phyloP scores from a whole-genome alignment of 2,329 filamentous ascomycete species.

The Exophiala mesophila region DNA sequence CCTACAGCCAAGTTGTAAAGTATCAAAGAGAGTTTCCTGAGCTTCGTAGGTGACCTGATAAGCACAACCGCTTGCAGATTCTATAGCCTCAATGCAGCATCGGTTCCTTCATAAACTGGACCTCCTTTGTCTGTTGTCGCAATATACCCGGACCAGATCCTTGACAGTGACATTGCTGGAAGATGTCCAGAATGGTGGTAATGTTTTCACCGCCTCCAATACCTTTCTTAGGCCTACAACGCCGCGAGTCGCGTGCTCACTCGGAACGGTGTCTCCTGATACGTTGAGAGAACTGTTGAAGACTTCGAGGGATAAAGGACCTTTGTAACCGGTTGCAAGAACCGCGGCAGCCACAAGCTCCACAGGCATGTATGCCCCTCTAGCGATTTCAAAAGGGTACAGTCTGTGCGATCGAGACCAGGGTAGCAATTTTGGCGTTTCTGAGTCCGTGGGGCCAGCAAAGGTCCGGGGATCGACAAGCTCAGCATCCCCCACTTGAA shows the following conservation, averaged over 20 bases:
- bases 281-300: conserved; percentile 30
- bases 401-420: conserved; percentile 33
- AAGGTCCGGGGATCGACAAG: conserved; percentile 27
- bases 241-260: conserved; percentile 28
- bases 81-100: no score
- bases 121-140: background rate
- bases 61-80: no score
- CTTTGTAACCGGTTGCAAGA: conserved; percentile 31
- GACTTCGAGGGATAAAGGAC: conserved; percentile 33
- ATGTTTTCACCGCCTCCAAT: conserved; percentile 10
- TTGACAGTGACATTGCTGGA: conserved; percentile 1
- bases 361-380: conserved; percentile 32
- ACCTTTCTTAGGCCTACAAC: conserved; percentile 25
- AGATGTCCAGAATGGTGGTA: conserved; percentile 27
- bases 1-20: conserved; percentile 2
- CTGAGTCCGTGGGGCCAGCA: conserved; percentile 23
- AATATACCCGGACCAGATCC: conserved; percentile 2
- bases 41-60: no score
- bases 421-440: conserved; percentile 28
- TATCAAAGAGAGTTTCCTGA: no score
- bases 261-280: conserved; percentile 22
- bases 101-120: conserved; percentile 7
- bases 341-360: conserved; percentile 31
- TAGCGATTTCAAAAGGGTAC: conserved; percentile 28
- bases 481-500: conserved; percentile 32